These are phyloP conservation scores for Kregervanrija pseudodelftensis DNA, from an alignment of 805 yeast species.

Conservation along the genomic window DNA sequence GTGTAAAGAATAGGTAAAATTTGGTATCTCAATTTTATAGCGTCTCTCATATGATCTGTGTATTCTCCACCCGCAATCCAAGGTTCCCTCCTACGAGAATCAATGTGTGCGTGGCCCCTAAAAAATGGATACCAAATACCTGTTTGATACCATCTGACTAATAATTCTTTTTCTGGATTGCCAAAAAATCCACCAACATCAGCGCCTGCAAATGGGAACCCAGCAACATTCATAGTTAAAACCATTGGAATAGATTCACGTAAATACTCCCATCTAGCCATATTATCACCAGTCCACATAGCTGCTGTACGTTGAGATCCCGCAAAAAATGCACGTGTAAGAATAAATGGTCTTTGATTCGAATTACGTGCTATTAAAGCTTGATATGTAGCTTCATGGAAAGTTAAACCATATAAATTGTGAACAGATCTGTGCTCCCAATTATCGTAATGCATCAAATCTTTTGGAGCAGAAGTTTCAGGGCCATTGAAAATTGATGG, in stretches of 20 bases:
- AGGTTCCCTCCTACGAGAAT: slow-evolving; percentile 88
- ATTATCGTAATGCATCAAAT: slow-evolving; percentile 65
- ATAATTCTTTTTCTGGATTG: slow-evolving; percentile 72
- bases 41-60: slow-evolving; percentile 56
- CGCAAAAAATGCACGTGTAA: slow-evolving; percentile 80
- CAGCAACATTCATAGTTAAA: slow-evolving; percentile 70
- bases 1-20: slow-evolving; percentile 79
- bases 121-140: slow-evolving; percentile 97
- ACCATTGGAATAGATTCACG: slow-evolving; percentile 80
- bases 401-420: slow-evolving; percentile 73
- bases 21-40: slow-evolving; percentile 65
- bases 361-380: slow-evolving; percentile 49
- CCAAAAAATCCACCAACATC: slow-evolving; percentile 98
- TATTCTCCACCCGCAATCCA: slow-evolving; percentile 77
- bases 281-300: slow-evolving; percentile 97
- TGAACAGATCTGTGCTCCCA: slow-evolving; percentile 92
- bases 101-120: slow-evolving; percentile 95
- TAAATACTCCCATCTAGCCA: slow-evolving; percentile 86
- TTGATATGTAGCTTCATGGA: slow-evolving; percentile 71
- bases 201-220: slow-evolving; percentile 91
- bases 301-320: slow-evolving; percentile 92
- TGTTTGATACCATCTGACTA: slow-evolving; percentile 91
- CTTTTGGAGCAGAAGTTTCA: slow-evolving; percentile 85
- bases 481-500: slow-evolving; percentile 95
- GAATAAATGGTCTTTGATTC: slow-evolving; percentile 69